These are phyloP conservation scores for Paramyrothecium roridum DNA, from an alignment of 2,329 filamentous ascomycete species.

Conservation along the genomic window DNA sequence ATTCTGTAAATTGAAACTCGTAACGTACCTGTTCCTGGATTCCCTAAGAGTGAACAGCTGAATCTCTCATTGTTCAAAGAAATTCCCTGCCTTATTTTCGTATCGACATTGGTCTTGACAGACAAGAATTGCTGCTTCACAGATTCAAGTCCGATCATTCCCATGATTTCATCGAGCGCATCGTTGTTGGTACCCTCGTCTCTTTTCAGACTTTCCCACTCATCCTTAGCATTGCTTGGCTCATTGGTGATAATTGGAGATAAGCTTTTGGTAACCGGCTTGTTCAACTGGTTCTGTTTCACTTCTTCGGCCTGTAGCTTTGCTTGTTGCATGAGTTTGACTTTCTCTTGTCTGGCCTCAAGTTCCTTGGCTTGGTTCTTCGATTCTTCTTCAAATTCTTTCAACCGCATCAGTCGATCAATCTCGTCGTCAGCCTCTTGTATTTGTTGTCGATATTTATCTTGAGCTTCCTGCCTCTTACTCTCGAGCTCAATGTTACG, in stretches of 20 bases:
- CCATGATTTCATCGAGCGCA: constrained; percentile 62
- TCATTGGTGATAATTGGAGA: neutral
- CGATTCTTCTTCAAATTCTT: constrained; percentile 42
- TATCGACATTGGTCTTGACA: constrained; percentile 64
- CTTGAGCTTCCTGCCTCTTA: constrained; percentile 39
- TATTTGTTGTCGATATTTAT: constrained; percentile 40
- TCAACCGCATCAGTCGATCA: constrained; percentile 37
- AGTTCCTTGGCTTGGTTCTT: constrained; percentile 39
- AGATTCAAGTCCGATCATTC: constrained; percentile 66
- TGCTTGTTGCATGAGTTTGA: constrained; percentile 22
- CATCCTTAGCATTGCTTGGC: constrained; percentile 32
- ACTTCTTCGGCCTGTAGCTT: neutral
- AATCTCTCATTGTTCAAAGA: constrained; percentile 58
- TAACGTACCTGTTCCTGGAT: constrained; percentile 66
- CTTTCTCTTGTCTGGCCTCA: constrained; percentile 41
- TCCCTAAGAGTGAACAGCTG: constrained; percentile 63
- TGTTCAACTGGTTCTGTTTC: neutral
- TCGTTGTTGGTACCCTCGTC: constrained; percentile 46
- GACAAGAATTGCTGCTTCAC: constrained; percentile 63
- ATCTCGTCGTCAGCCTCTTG: constrained; percentile 52
- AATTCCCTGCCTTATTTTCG: constrained; percentile 51
- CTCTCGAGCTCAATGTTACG: constrained; percentile 50
- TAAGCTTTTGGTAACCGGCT: neutral
- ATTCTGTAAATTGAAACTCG: no score
- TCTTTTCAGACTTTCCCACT: constrained; percentile 62